Base-by-base conservation (phyloP, 2,329 filamentous ascomycete genomes). In the Fusarium chlamydosporum region DNA sequence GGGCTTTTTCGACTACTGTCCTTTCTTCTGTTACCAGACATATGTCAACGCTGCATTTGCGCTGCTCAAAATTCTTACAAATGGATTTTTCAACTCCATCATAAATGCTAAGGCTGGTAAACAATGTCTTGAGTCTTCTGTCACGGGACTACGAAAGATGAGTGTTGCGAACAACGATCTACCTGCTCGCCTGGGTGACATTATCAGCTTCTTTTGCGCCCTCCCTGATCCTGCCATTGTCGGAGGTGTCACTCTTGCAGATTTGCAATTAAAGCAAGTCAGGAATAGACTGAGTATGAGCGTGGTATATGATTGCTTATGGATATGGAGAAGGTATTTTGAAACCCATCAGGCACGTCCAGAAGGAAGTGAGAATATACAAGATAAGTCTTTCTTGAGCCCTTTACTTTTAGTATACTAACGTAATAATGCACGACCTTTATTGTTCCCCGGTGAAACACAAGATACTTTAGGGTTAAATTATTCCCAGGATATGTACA, bases 11-110 rank as follows among this genome's bases (percentile, higher is more conserved):
- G 12, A 47, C 18, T 34, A 47, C 10, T 47, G 29, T 29, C 43
- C 43, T 15, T 47, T 47, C n/a, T 47, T 47, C n/a, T 47, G 43
- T 15, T 47, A 47, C 29, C 43, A 47, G n/a, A 20, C n/a, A 18
- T 47, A 20, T 34, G n/a, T 20, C 11, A 20, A 33, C n/a, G 43
- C 43, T 11, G 43, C 43, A 13, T 47, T 47, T 23, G 29, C 34
- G 11, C 3, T 47, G 11, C 43, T 47, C 4, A 47, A 47, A 20
- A 23, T 34, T 12, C 43, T 47, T 5, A 47, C n/a, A 18, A 47
- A 47, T 20, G 43, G 43, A 18, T 47, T 20, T 34, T 47, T 47
- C 5, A 18, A 33, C 29, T 5, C 43, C n/a, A 47, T 47, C 13
- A 16, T 47, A 13, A 18, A 47, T 34, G n/a, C 11, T 4, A 6